Conservation (phyloP, 441 rosid genomes). For the Rhodomyrtus psidioides region DNA sequence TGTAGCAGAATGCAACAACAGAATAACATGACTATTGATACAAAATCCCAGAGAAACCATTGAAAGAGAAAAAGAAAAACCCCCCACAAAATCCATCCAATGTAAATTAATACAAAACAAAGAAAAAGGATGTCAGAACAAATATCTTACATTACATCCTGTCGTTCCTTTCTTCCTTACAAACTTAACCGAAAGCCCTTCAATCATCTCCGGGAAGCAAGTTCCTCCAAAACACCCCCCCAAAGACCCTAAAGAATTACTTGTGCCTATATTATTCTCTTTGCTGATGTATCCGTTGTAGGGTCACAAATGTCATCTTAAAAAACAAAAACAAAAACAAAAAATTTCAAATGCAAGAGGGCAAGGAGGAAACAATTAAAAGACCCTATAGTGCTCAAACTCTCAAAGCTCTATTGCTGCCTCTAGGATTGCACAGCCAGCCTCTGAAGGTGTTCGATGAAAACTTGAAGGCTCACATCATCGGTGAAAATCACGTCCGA, state of each 20-base stretch:
- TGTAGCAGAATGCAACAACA: background rate
- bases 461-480: conserved; percentile 11
- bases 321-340: conserved; percentile 14
- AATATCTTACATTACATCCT: background rate
- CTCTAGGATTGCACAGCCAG: conserved; percentile 79
- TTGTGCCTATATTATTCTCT: conserved; percentile 17
- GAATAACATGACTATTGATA: background rate
- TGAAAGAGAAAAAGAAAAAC: background rate
- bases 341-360: conserved; percentile 2
- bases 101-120: background rate
- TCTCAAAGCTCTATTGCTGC: background rate
- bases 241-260: conserved; percentile 21
- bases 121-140: background rate
- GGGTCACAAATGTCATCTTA: conserved; percentile 11
- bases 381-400: background rate
- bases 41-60: background rate
- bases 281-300: background rate
- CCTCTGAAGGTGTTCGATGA: conserved; percentile 12
- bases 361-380: background rate
- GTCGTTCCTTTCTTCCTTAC: conserved; percentile 4
- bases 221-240: background rate
- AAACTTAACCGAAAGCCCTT: background rate
- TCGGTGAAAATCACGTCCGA: conserved; percentile 10
- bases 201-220: conserved; percentile 6
- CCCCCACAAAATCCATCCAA: background rate